Evolutionary conservation across 2,329 filamentous ascomycete species (phyloP).

Genomic region (Sporothrix brunneoviolacea): DNA sequence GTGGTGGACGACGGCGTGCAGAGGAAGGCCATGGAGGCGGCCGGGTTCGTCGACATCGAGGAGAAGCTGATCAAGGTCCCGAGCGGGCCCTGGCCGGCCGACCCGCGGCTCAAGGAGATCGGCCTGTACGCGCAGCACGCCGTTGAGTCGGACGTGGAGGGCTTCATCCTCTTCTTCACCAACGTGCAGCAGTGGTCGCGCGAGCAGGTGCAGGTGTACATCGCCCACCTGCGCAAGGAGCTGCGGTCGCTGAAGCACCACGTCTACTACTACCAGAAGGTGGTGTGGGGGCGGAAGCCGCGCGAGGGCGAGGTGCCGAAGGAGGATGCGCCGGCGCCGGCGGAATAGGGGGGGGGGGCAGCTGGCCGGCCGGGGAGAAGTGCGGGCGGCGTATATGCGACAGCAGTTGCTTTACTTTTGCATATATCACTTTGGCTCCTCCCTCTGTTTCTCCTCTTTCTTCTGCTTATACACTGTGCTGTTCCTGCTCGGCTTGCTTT

Average conservation of each 20-base stretch:
- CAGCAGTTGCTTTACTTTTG: no score
- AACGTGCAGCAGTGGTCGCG: conserved; percentile 18
- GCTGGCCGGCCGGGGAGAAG: no score
- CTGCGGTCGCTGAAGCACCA: conserved; percentile 17
- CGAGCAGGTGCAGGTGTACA: conserved; percentile 17
- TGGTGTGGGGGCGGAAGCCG: conserved; percentile 19
- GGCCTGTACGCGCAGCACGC: conserved; percentile 19
- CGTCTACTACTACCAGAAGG: conserved; percentile 14
- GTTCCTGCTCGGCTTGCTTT: no score
- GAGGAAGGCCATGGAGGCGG: conserved; percentile 9
- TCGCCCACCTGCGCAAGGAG: conserved; percentile 18
- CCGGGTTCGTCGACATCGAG: conserved; percentile 15
- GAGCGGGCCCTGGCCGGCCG: conserved; percentile 29
- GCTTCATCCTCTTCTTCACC: conserved; percentile 18
- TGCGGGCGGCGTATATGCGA: no score
- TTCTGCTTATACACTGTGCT: no score
- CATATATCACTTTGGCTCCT: no score
- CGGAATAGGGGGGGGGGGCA: no score
- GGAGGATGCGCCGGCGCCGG: no score
- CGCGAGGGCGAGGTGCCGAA: no score
- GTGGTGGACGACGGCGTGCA: conserved; percentile 13
- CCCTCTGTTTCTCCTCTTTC: no score
- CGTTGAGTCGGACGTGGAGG: conserved; percentile 17
- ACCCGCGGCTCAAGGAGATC: conserved; percentile 24
- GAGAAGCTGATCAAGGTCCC: conserved; percentile 40